Evolutionary conservation across 1,284 basidiomycete genomes (phyloP), one percentile per base, ranked within the genome.

Genomic region (Boletus subluridellus): DNA sequence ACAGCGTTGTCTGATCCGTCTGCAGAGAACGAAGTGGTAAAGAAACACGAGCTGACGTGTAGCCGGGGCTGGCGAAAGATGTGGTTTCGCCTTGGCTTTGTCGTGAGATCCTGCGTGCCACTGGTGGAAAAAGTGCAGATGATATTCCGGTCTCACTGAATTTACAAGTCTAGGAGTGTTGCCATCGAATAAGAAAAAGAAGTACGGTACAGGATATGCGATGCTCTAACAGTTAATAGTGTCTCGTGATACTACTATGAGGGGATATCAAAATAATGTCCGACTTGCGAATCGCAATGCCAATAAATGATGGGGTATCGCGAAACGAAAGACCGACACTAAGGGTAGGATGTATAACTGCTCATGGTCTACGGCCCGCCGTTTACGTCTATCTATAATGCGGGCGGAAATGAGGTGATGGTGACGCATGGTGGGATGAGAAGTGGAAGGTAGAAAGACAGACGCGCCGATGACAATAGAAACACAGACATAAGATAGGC

Each of bases 191-290:
- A 70, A 54, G 50, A 68, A 57, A 64, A 57, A 62, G 46, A 49
- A 77, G 77, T 80, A 81, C 74, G 74, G 75, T 81, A 82, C 80
- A 82, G 67, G 76, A 74, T 78, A 71, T 81, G 80, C 82, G 81
- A 81, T 82, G 80, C 82, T 82, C 80, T 83, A 82, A 77, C 78
- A 78, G 74, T 79, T 76, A 75, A 71, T 68, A 72, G 58, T 82
- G 80, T 82, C 81, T 83, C 82, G 81, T 82, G 69, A 79, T 81
- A 78, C 80, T 80, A 79, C 21, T 21, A 21, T 68, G 63, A 57
- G 74, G 73, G 73, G 71, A 77, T 79, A 79, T 77, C 70, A 73
- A 68, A 74, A 70, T 73, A 76, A 76, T 76, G 78, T 78, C 77
- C 77, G 76, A 78, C 77, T 63, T 76, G 76, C 78, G 79, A 67